Conservation (phyloP, 257 asterid species). For the Nemophila menziesii region DNA sequence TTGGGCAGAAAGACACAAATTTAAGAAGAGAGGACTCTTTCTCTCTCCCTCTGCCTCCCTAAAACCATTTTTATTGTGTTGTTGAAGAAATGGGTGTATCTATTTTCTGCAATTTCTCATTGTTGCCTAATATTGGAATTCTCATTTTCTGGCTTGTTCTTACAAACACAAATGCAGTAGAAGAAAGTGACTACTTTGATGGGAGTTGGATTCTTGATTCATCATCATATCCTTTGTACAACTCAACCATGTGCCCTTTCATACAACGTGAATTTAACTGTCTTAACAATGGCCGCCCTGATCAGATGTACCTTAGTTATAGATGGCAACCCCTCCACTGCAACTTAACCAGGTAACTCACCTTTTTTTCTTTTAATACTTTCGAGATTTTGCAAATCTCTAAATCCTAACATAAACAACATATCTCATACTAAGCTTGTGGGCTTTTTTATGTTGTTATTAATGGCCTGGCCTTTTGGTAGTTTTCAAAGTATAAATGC, state of each 20-base stretch:
- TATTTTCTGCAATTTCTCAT: background rate
- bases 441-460: too few relatives aligned
- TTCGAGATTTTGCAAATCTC: too few relatives aligned
- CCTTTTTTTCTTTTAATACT: background rate
- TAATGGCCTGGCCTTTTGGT: background rate
- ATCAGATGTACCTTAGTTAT: conserved; percentile 1
- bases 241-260: conserved; percentile 1
- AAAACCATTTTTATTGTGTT: too few relatives aligned
- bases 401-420: too few relatives aligned
- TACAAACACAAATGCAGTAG: background rate
- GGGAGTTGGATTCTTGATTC: conserved; percentile 1
- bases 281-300: conserved; percentile 2
- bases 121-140: background rate
- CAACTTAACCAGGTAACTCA: conserved; percentile 1
- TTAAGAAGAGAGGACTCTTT: too few relatives aligned
- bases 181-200: background rate
- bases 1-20: too few relatives aligned
- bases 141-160: background rate
- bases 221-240: background rate
- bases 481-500: background rate
- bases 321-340: conserved; percentile 2
- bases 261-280: conserved; percentile 1
- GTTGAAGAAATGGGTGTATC: background rate
- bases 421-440: too few relatives aligned
- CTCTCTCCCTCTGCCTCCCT: background rate